These are phyloP conservation scores for Tolypocladium cylindrosporum DNA, from an alignment of 2,329 filamentous ascomycete genomes.

Conservation along the genomic window DNA sequence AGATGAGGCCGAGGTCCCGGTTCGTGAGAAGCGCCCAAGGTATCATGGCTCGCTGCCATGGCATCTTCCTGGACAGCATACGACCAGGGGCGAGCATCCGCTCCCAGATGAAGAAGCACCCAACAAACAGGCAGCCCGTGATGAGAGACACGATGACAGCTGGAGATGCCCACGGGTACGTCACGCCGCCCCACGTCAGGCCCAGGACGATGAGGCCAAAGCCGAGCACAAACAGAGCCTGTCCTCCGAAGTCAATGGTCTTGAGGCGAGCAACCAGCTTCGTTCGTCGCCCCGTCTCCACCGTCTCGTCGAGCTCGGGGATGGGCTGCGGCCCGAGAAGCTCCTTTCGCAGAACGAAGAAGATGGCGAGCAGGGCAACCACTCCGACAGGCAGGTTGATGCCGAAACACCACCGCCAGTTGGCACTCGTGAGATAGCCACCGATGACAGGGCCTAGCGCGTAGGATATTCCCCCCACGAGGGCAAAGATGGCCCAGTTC, in stretches of 20 bases:
- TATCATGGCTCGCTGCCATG: constrained; percentile 51
- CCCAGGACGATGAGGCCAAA: constrained; percentile 44
- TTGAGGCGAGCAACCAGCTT: constrained; percentile 34
- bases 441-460: constrained; percentile 53
- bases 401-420: constrained; percentile 60
- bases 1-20: constrained; percentile 50
- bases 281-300: constrained; percentile 18
- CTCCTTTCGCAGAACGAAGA: constrained; percentile 47
- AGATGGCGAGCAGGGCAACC: constrained; percentile 40
- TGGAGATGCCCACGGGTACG: constrained; percentile 39
- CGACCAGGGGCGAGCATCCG: constrained; percentile 42
- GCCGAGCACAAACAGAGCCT: constrained; percentile 44
- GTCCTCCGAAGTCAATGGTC: constrained; percentile 47
- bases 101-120: constrained; percentile 39
- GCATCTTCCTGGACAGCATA: constrained; percentile 34
- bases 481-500: constrained; percentile 51
- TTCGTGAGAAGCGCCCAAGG: constrained; percentile 48
- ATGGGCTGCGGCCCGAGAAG: constrained; percentile 43
- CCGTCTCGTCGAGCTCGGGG: constrained; percentile 32
- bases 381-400: constrained; percentile 49
- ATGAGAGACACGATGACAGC: constrained; percentile 39
- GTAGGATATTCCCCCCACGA: constrained; percentile 50
- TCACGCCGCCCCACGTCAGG: constrained; percentile 45
- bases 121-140: constrained; percentile 30
- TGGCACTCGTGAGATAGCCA: constrained; percentile 41